A percentile compares a stretch with the other conserved stretches of the same genome.
Evolutionary conservation across 176 grass and related monocot genomes (phyloP).

Genomic region (Paspalum notatum): DNA sequence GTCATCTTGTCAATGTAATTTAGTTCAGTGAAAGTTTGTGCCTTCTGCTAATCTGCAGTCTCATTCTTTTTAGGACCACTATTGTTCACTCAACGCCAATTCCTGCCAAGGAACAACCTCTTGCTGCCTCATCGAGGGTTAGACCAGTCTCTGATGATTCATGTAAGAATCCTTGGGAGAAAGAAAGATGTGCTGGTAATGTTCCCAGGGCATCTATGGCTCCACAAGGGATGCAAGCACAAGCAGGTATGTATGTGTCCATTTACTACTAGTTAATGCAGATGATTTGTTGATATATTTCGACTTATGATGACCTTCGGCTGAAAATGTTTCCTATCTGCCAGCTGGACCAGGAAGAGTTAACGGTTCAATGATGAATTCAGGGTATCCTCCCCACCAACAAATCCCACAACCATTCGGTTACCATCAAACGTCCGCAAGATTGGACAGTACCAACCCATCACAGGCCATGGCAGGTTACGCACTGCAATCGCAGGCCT

Average conservation of each 20-base stretch:
- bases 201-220: constrained; percentile 39
- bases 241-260: constrained; percentile 50
- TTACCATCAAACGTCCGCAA: constrained; percentile 46
- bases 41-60: constrained; percentile 35
- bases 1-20: constrained; percentile 2
- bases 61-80: constrained; percentile 71
- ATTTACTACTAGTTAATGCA: not conserved
- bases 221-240: constrained; percentile 62
- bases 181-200: constrained; percentile 41
- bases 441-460: constrained; percentile 41
- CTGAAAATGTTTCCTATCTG: constrained; percentile 22
- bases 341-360: constrained; percentile 59
- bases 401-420: constrained; percentile 52
- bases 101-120: constrained; percentile 65
- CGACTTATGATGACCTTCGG: not conserved
- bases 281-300: not conserved
- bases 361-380: constrained; percentile 51
- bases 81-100: constrained; percentile 80
- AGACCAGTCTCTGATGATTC: constrained; percentile 46
- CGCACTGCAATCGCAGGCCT: constrained; percentile 40
- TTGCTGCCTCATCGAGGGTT: constrained; percentile 43
- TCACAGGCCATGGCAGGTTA: constrained; percentile 52
- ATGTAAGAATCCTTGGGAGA: constrained; percentile 52
- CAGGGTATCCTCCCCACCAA: constrained; percentile 58
- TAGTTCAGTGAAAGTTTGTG: not conserved